phyloP scores from a whole-genome alignment of 352 stramenopile genomes.

The Pythium volutum region DNA sequence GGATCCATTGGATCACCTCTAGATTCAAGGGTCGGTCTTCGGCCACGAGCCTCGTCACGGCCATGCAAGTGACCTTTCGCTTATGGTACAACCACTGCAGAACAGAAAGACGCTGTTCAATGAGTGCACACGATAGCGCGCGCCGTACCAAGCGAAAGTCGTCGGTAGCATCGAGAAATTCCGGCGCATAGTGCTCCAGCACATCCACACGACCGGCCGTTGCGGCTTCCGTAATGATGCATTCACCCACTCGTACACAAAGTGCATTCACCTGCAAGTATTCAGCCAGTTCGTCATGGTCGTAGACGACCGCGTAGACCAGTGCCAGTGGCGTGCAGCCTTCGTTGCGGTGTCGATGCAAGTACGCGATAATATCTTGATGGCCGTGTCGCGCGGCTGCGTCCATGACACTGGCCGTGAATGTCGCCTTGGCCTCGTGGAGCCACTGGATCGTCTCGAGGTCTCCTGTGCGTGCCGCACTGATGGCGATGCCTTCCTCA shows the following conservation, averaged over 20 bases:
- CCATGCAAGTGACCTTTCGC: neutral
- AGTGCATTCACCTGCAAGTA: neutral
- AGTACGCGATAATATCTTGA: neutral
- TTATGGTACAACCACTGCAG: neutral
- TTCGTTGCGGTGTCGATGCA: neutral
- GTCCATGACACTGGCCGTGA: neutral
- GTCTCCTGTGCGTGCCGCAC: conserved; percentile 10
- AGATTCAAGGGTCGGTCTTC: neutral
- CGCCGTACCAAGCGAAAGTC: neutral
- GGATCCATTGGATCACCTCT: conserved; percentile 2
- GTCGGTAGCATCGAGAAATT: neutral
- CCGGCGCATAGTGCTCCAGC: neutral
- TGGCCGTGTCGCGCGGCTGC: neutral
- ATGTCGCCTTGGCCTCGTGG: neutral
- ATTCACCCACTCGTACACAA: neutral
- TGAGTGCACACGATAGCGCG: neutral
- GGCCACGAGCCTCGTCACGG: neutral
- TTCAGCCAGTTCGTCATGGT: neutral
- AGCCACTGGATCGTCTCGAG: conserved; percentile 20
- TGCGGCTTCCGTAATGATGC: neutral
- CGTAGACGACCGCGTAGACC: conserved; percentile 1
- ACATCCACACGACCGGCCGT: neutral
- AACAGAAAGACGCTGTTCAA: neutral
- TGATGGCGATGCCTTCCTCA: neutral
- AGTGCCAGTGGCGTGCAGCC: neutral